phyloP scores from a whole-genome alignment of 225 moss, liverwort and hornwort genomes.

The Lunularia cruciata region DNA sequence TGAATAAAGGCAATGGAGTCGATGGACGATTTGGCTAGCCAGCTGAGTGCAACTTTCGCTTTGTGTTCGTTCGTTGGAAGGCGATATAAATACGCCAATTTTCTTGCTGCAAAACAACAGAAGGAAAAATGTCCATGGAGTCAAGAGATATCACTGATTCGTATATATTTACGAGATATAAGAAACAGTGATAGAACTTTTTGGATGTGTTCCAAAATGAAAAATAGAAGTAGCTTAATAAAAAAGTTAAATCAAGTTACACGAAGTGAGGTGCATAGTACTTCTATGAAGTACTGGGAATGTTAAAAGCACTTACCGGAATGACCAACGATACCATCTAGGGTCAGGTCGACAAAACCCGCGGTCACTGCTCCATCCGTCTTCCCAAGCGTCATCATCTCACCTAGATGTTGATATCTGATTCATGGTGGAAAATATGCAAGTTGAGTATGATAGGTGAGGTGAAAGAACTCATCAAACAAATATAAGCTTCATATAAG shows the following conservation, averaged over 20 bases:
- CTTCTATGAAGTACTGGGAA: not conserved
- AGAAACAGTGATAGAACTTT: no score
- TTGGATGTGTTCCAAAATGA: no score
- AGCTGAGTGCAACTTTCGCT: constrained; percentile 87
- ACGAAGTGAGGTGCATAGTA: no score
- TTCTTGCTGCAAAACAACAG: constrained; percentile 67
- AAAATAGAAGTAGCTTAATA: no score
- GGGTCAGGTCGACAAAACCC: constrained; percentile 72
- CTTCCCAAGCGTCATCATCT: constrained; percentile 95
- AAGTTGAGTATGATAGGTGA: not conserved
- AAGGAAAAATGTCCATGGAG: not conserved
- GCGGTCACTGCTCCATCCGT: constrained; percentile 75
- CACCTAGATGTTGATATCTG: constrained; percentile 96
- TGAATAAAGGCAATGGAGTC: constrained; percentile 66
- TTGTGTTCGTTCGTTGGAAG: constrained; percentile 89
- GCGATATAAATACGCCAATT: constrained; percentile 89
- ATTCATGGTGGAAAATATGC: not conserved
- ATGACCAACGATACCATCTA: constrained; percentile 88
- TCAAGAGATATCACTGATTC: no score
- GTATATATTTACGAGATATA: no score
- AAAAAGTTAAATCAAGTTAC: no score
- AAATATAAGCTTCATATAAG: no score
- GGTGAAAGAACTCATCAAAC: no score
- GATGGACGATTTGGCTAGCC: constrained; percentile 77
- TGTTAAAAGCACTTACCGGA: constrained; percentile 58